Evolutionary conservation across 2,329 filamentous ascomycete species (phyloP).

Genomic region (Microthyrium microscopicum): DNA sequence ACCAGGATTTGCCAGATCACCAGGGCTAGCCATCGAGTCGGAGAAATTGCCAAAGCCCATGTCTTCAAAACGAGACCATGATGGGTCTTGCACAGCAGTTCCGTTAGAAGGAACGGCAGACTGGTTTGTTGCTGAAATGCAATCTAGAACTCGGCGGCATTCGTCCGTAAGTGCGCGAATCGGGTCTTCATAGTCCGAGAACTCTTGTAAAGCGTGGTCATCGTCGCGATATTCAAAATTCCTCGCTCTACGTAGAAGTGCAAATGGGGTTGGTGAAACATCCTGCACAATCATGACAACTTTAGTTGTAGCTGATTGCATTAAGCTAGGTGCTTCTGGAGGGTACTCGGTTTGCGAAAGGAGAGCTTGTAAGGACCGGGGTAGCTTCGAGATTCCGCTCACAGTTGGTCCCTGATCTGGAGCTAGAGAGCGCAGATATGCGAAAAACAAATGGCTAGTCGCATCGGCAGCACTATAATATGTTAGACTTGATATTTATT

Average conservation of each 20-base stretch:
- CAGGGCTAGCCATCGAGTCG: conserved; percentile 40
- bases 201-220: conserved; percentile 67
- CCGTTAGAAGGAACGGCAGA: conserved; percentile 49
- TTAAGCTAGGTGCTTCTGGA: conserved; percentile 56
- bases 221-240: conserved; percentile 92
- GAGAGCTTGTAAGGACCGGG: conserved; percentile 78
- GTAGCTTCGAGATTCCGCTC: conserved; percentile 69
- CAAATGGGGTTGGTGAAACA: conserved; percentile 87
- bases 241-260: conserved; percentile 74
- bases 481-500: conserved; percentile 15
- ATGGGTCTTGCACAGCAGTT: conserved; percentile 52
- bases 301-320: conserved; percentile 68
- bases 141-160: conserved; percentile 75
- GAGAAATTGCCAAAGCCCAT: conserved; percentile 70
- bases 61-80: conserved; percentile 94
- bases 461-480: conserved; percentile 68
- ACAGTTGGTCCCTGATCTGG: conserved; percentile 55
- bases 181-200: conserved; percentile 79
- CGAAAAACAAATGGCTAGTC: conserved; percentile 93
- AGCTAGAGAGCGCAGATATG: conserved; percentile 77
- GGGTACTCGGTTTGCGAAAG: conserved; percentile 90
- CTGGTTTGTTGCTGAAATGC: conserved; percentile 78
- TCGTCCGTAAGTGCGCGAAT: conserved; percentile 80
- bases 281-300: conserved; percentile 94
- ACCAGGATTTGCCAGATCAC: conserved; percentile 37